A percentile compares a stretch with the other conserved stretches of the same genome.
Conservation (phyloP, 148 eudicot species). For the Rhododendron molle region DNA sequence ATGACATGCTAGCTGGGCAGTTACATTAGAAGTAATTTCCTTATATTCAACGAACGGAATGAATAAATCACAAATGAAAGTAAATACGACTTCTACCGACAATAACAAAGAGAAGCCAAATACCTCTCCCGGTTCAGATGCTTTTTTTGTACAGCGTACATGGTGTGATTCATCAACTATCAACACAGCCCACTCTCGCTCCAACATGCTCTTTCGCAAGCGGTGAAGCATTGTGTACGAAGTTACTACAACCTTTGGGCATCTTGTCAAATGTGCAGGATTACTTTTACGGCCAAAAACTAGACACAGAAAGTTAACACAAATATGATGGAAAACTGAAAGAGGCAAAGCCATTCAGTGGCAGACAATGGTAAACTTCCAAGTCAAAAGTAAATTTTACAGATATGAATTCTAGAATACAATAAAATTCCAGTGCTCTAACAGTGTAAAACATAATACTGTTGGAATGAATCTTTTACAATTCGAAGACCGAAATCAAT, state of each 20-base stretch:
- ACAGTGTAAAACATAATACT: background rate
- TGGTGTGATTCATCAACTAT: slow-evolving; percentile 97
- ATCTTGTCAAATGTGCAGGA: slow-evolving; percentile 63
- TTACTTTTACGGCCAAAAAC: slow-evolving; percentile 79
- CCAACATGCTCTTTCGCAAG: slow-evolving; percentile 65
- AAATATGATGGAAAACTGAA: slow-evolving; percentile 4
- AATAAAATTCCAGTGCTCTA: background rate
- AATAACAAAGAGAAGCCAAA: slow-evolving; percentile 2
- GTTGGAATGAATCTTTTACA: background rate
- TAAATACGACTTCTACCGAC: background rate
- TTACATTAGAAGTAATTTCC: background rate
- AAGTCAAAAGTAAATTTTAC: background rate
- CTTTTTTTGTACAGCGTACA: slow-evolving; percentile 76
- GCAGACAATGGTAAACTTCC: background rate
- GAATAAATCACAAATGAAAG: background rate
- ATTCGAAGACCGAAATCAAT: background rate
- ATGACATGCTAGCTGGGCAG: background rate
- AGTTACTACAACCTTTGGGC: slow-evolving; percentile 77
- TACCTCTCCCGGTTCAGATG: slow-evolving; percentile 81
- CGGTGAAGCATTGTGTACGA: slow-evolving; percentile 86
- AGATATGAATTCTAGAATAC: background rate
- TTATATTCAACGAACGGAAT: background rate
- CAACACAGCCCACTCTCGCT: slow-evolving; percentile 67
- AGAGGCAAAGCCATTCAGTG: background rate
- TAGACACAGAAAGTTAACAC: slow-evolving; percentile 18